These are phyloP conservation scores for Iris macrosiphon DNA, from an alignment of 106 monocot species.

Conservation along the genomic window DNA sequence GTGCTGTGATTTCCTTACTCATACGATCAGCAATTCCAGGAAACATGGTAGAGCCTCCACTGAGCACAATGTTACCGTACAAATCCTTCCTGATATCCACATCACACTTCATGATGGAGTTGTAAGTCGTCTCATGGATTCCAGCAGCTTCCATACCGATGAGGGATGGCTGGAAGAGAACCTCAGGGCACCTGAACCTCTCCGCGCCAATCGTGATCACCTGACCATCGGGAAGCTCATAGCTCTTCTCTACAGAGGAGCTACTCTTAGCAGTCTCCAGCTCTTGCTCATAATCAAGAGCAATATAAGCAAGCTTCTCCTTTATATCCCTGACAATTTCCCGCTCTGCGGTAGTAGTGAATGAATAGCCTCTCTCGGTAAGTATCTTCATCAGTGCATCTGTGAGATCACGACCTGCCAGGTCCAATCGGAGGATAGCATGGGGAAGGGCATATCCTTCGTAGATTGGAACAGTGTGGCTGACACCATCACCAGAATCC, in stretches of 20 bases:
- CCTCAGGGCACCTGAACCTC: slow-evolving; percentile 44
- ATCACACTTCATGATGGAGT: slow-evolving; percentile 40
- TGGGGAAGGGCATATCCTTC: slow-evolving; percentile 29
- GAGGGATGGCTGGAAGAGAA: slow-evolving; percentile 42
- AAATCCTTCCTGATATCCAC: slow-evolving; percentile 39
- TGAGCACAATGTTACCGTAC: slow-evolving; percentile 31
- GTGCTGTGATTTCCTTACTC: slow-evolving; percentile 45
- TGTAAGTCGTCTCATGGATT: slow-evolving; percentile 36
- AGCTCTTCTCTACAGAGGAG: slow-evolving; percentile 30
- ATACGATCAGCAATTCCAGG: slow-evolving; percentile 38
- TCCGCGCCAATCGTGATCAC: slow-evolving; percentile 41
- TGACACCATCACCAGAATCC: slow-evolving; percentile 31
- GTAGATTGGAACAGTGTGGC: slow-evolving; percentile 28
- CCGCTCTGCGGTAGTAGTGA: slow-evolving; percentile 44
- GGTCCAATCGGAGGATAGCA: slow-evolving; percentile 42
- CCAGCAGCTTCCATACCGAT: slow-evolving; percentile 41
- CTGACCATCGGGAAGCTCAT: slow-evolving; percentile 38
- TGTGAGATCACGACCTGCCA: slow-evolving; percentile 39
- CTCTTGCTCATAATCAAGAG: slow-evolving; percentile 33
- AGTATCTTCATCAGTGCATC: slow-evolving; percentile 47
- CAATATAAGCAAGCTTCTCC: slow-evolving; percentile 35
- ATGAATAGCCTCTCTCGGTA: slow-evolving; percentile 43
- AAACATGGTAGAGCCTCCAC: slow-evolving; percentile 42
- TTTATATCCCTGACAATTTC: slow-evolving; percentile 48
- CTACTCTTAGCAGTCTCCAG: slow-evolving; percentile 16